These are phyloP conservation scores for Penicillium daleae DNA, from an alignment of 495 filamentous ascomycete species.

Conservation along the genomic window DNA sequence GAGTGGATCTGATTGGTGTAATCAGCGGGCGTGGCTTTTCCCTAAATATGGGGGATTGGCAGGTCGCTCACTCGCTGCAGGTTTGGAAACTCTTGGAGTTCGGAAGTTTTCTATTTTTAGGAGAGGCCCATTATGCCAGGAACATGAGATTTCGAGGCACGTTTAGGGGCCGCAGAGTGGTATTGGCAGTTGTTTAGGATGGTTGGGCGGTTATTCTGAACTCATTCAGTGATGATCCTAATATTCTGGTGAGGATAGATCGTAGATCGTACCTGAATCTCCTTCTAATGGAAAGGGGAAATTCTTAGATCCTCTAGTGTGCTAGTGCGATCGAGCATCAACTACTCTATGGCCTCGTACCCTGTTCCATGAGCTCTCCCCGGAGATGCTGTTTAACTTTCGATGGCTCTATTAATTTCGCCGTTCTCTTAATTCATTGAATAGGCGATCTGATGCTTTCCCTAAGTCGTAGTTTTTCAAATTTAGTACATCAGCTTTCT, in stretches of 20 bases:
- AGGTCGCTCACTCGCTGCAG: slow-evolving; percentile 4
- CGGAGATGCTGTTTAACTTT: background rate
- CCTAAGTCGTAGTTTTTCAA: background rate
- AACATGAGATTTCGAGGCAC: background rate
- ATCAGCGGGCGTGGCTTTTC: slow-evolving; percentile 1
- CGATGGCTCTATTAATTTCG: background rate
- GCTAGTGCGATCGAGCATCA: background rate
- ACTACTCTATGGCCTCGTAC: background rate
- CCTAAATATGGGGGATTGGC: slow-evolving; percentile 7
- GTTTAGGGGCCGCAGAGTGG: background rate
- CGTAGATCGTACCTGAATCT: background rate
- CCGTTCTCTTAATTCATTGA: background rate
- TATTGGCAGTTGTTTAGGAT: slow-evolving; percentile 1
- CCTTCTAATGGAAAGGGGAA: background rate
- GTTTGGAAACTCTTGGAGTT: background rate
- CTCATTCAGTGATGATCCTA: background rate
- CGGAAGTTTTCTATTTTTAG: background rate
- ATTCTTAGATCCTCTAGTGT: background rate
- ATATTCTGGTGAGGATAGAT: background rate
- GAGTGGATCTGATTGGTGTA: background rate
- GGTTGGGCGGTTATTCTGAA: background rate
- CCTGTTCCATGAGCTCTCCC: background rate
- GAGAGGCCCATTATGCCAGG: background rate
- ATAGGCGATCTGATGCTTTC: background rate
- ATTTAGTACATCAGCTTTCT: background rate